A percentile compares a stretch with the other conserved stretches of the same genome.
Conservation (phyloP, 139 green algal genomes). For the Closterium sp. region DNA sequence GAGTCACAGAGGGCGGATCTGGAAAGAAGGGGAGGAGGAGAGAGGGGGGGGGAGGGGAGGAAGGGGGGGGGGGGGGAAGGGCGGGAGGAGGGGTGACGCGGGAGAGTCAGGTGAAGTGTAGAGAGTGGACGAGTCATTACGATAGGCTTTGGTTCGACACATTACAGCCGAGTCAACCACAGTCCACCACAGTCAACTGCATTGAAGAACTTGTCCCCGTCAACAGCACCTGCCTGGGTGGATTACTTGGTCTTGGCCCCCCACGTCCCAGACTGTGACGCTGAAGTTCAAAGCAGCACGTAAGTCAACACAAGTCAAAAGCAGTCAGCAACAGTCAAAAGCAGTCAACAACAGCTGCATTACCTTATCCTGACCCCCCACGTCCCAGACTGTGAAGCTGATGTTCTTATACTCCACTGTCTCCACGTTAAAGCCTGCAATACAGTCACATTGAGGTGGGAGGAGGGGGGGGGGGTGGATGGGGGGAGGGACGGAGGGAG, state of each 20-base stretch:
- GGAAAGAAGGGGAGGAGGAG: slow-evolving; percentile 10
- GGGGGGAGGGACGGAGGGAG: too few species aligned
- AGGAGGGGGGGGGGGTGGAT: too few species aligned
- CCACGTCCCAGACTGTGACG: slow-evolving; percentile 72
- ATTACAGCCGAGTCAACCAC: too few species aligned
- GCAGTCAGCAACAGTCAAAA: neutral
- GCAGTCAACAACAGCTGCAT: too few species aligned
- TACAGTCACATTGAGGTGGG: slow-evolving; percentile 90
- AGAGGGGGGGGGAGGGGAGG: neutral
- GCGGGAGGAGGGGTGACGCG: too few species aligned
- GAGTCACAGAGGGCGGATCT: slow-evolving; percentile 81
- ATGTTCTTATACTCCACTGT: slow-evolving; percentile 97
- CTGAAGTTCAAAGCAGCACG: slow-evolving; percentile 18
- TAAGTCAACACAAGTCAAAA: neutral
- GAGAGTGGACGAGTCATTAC: too few species aligned
- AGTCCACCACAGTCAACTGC: too few species aligned
- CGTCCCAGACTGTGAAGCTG: slow-evolving; percentile 75
- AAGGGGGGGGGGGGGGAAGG: neutral
- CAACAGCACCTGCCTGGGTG: too few species aligned
- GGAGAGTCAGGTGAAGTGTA: too few species aligned
- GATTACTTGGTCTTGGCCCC: slow-evolving; percentile 88
- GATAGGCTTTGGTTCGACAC: too few species aligned
- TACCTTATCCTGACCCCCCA: slow-evolving; percentile 90
- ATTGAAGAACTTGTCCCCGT: too few species aligned
- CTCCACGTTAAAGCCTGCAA: too few species aligned